Percentiles rank a stretch among this genome's conserved stretches.
These are phyloP conservation scores for Tritrichomonas musculus DNA, from an alignment of 208 protist genomes.

Conservation along the genomic window DNA sequence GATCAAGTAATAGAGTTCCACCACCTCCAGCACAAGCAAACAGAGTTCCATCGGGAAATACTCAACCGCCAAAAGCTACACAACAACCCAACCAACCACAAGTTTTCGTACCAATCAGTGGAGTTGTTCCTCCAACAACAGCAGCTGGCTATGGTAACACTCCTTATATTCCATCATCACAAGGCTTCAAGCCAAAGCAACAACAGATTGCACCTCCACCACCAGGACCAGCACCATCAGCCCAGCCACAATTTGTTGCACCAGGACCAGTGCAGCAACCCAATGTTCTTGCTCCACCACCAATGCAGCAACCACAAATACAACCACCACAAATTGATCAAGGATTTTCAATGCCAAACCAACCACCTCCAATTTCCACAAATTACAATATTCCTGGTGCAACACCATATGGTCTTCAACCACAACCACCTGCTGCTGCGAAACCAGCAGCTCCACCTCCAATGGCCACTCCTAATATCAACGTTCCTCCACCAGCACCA, in stretches of 20 bases:
- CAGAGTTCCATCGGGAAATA: background rate
- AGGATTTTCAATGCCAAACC: background rate
- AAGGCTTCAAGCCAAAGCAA: background rate
- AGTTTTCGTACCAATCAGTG: too few species aligned
- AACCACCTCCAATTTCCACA: too few species aligned
- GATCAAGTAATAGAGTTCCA: background rate
- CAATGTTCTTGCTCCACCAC: background rate
- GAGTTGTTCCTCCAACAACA: too few species aligned
- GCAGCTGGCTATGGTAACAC: background rate
- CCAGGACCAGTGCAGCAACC: background rate
- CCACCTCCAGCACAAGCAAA: background rate
- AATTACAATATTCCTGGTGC: too few species aligned
- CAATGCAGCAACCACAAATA: background rate
- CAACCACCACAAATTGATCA: background rate
- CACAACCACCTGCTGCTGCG: background rate
- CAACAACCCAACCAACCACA: too few species aligned
- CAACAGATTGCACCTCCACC: background rate
- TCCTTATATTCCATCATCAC: background rate
- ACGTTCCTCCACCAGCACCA: background rate
- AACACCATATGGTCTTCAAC: background rate
- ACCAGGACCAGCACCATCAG: background rate
- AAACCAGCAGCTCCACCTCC: background rate
- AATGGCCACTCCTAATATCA: background rate
- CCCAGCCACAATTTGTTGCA: background rate
- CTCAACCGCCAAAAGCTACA: too few species aligned